These are phyloP conservation scores for Acer yangbiense DNA, from an alignment of 345 rosid genomes.

Conservation along the genomic window DNA sequence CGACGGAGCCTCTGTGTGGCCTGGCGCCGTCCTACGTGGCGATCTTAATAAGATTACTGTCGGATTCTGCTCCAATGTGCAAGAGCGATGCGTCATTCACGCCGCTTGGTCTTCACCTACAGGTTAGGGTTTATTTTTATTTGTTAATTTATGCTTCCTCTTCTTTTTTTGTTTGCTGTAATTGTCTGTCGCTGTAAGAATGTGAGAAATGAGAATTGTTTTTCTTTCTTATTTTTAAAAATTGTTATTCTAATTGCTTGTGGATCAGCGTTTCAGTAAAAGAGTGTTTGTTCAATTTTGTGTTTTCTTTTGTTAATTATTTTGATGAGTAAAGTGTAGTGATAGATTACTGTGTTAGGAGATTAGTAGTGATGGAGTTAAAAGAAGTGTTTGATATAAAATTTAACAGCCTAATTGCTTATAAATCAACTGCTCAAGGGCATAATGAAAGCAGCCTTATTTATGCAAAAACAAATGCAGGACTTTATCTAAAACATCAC, in stretches of 20 bases:
- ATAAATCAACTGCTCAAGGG: not conserved
- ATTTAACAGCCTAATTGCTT: not conserved
- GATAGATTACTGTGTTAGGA: not conserved
- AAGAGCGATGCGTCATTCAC: constrained; percentile 90
- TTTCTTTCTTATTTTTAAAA: not conserved
- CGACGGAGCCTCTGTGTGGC: constrained; percentile 95
- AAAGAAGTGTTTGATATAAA: not conserved
- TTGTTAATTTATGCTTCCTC: not conserved
- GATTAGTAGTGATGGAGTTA: not conserved
- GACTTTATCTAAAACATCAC: not conserved
- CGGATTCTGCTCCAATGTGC: constrained; percentile 92
- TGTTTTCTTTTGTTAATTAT: not conserved
- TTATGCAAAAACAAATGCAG: not conserved
- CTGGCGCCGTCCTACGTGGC: constrained; percentile 87
- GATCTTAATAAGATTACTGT: constrained; percentile 95
- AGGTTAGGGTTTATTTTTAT: constrained; percentile 41
- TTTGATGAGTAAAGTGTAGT: not conserved
- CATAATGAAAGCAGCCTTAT: not conserved
- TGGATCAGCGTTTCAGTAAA: not conserved
- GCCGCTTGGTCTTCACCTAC: constrained; percentile 99
- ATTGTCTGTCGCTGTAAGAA: not conserved
- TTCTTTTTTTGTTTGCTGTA: not conserved
- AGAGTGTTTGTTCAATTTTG: too few relatives aligned
- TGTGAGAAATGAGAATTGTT: not conserved
- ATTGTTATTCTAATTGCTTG: not conserved